Evolutionary conservation across 495 filamentous ascomycete genomes (phyloP), one percentile per base, ranked within the genome.

Genomic region (Daldinia caldariorum): DNA sequence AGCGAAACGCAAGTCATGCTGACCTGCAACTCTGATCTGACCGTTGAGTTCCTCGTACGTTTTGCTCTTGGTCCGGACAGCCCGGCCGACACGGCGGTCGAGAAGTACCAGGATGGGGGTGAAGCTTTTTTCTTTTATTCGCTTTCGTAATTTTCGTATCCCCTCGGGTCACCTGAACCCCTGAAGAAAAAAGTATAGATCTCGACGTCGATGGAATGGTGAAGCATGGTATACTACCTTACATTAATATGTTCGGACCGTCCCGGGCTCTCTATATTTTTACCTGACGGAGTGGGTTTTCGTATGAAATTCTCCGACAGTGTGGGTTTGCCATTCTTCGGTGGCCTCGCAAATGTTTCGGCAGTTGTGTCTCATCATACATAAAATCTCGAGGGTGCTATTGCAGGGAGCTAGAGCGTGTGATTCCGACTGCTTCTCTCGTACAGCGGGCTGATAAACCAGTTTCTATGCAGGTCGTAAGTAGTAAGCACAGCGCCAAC

Each of bases 401-500:
- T 47, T 34, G 18, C 54, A 55, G 56, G 63, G 49, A 67, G 38
- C 34, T 53, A 72, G 69, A 10, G 69, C 69, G 58, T 63, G 69
- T 64, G 64, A 62, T 67, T 61, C 70, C 70, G 70, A 58, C 12
- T 68, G 67, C 45, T 57, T 45, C 14, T 45, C 45, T 18, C 37
- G 26, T 55, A 62, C 57, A 32, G 38, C 38, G 56, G 56, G 50
- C 41, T 45, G 47, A 34, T 60, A 13, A 54, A 61, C 67, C 56
- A 63, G 56, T 54, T 54, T 54, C 43, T 37, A 59, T 67, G 63
- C 63, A 67, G 43, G 35, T 6, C 7, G 47, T 58, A 67, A 67
- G 51, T 72, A 72, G 70, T 72, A 72, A 72, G 70, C 70, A 57
- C 65, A 68, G 49, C 60, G 56, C 39, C 54, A 54, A 72, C 65